Base-by-base conservation (phyloP, 1,284 basidiomycete genomes). In the Laetiporus sulphureus region DNA sequence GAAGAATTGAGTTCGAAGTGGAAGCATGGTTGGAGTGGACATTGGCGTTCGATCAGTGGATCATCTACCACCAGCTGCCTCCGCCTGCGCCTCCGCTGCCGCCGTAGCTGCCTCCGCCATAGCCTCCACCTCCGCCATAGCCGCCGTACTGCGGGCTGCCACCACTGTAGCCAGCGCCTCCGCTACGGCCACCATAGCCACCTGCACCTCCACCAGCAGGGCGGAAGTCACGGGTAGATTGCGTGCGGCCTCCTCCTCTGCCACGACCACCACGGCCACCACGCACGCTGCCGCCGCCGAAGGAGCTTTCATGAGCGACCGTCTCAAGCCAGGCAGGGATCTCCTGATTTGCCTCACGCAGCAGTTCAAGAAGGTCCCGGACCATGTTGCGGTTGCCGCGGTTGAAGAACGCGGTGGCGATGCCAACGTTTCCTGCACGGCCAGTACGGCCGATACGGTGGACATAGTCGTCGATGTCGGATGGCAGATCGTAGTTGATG, bases 401-500 rank as follows among this genome's bases (percentile, higher is more conserved):
- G 68, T 95, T 95, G 78, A 92, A 94, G 72, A 95, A 94, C 3
- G 91, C 90, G 13, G 91, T 99, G 25, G 90, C 86, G 49, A 86
- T 79, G 72, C 95, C 95, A n/a, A 84, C 89, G 74, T 99, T 99
- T 53, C 95, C 95, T 12, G 96, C 96, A 81, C 95, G 94, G 42
- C 96, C 95, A 16, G 96, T 99, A 77, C 95, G 92, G 74, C 95
- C 95, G 60, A 97, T 97, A 60, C 93, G 91, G 65, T 97, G 93
- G 37, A 96, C 94, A 66, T 97, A 97, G 66, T 97, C 96, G 61
- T 99, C 95, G 49, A 99, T 95, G 67, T 99, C 95, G 48, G 87
- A 89, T 15, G 95, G 95, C n/a, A 99, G 72, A 65, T 99, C 96
- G 68, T 97, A 99, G 67, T 95, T 95, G 71, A 99, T 77, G 58